Conservation (phyloP, 257 asterid genomes). For the Coffea canephora region DNA sequence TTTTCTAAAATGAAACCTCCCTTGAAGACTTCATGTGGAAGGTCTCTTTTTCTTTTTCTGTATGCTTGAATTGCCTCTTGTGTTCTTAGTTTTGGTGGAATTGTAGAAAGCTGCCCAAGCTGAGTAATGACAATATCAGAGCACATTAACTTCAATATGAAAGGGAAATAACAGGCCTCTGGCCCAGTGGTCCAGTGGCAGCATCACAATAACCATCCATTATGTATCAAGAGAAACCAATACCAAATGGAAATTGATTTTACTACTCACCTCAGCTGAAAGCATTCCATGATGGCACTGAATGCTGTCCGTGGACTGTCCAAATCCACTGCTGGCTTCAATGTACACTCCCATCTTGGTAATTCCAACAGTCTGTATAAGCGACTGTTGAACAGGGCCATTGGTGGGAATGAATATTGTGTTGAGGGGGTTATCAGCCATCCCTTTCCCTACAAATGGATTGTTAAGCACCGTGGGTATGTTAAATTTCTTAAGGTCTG, state of each 20-base stretch:
- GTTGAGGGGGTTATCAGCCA: conserved; percentile 87
- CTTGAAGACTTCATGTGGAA: conserved; percentile 53
- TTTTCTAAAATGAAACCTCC: conserved; percentile 74
- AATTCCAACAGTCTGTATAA: conserved; percentile 89
- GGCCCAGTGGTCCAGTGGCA: background rate
- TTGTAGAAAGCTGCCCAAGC: conserved; percentile 84
- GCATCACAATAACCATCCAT: background rate
- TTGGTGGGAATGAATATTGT: conserved; percentile 75
- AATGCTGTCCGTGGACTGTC: conserved; percentile 74
- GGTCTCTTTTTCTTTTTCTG: conserved; percentile 36
- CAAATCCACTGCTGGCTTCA: conserved; percentile 94
- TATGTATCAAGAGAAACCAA: background rate
- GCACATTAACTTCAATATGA: background rate
- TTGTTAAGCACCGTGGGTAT: conserved; percentile 72
- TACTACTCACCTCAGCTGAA: conserved; percentile 80
- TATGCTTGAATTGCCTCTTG: conserved; percentile 48
- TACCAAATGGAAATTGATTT: background rate
- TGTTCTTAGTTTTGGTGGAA: conserved; percentile 65
- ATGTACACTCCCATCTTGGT: conserved; percentile 83
- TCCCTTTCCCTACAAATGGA: conserved; percentile 64
- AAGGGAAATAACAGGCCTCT: background rate
- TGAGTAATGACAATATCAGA: conserved; percentile 9
- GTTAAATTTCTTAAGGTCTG: conserved; percentile 55
- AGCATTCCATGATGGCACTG: conserved; percentile 71
- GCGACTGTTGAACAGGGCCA: conserved; percentile 57